These are phyloP conservation scores for Orychophragmus violaceus DNA, from an alignment of 345 rosid species.

Conservation along the genomic window DNA sequence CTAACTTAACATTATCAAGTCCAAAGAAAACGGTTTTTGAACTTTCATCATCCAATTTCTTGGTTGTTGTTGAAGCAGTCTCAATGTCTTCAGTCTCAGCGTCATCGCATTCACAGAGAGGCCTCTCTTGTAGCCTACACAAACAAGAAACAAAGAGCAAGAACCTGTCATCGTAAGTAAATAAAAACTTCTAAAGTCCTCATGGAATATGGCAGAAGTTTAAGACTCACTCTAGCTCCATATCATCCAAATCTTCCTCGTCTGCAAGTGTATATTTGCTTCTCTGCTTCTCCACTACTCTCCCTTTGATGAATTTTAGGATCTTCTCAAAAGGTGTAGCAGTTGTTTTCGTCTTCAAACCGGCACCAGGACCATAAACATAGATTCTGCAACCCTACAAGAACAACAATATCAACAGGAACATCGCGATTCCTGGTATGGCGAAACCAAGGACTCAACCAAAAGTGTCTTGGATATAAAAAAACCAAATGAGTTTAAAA, in stretches of 20 bases:
- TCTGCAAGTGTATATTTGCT: conserved; percentile 35
- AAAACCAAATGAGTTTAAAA: too few species aligned
- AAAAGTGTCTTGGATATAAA: conserved; percentile 74
- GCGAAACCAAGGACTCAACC: conserved; percentile 95
- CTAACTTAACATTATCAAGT: conserved; percentile 45
- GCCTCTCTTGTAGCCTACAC: conserved; percentile 70
- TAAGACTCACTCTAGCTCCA: conserved; percentile 73
- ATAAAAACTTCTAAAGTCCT: background rate
- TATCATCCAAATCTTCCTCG: conserved; percentile 35
- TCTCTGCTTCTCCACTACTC: conserved; percentile 24
- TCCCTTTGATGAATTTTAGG: conserved; percentile 39
- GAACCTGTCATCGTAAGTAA: too few species aligned
- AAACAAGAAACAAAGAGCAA: background rate
- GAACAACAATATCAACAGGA: conserved; percentile 41
- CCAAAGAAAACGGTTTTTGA: conserved; percentile 14
- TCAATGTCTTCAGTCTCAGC: conserved; percentile 3
- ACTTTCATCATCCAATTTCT: conserved; percentile 11
- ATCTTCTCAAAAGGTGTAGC: conserved; percentile 27
- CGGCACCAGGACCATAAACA: conserved; percentile 25
- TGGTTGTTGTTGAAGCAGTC: background rate
- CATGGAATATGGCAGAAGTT: background rate
- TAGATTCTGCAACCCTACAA: conserved; percentile 54
- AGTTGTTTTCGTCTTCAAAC: background rate
- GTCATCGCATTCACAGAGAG: conserved; percentile 46
- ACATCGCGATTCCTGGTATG: conserved; percentile 65